Conservation (phyloP, 169 alveolate species). For the Eimeria sp. region DNA sequence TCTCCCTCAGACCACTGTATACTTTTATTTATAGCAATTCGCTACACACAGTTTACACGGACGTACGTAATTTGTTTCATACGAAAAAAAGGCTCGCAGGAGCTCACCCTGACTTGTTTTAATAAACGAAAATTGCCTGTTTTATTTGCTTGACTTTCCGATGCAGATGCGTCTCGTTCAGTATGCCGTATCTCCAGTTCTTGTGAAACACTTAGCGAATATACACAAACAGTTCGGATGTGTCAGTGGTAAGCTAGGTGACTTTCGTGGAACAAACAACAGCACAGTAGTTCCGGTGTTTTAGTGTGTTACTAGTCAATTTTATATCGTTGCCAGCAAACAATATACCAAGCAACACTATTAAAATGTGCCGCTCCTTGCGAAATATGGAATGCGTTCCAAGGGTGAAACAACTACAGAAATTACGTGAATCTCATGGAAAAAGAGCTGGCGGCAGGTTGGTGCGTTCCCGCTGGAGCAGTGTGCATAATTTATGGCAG, state of each 20-base stretch:
- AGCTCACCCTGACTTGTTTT: background rate
- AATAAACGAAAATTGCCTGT: background rate
- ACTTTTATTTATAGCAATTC: background rate
- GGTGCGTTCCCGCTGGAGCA: background rate
- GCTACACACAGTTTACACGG: background rate
- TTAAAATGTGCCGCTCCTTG: background rate
- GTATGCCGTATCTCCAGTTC: background rate
- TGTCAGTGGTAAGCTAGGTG: background rate
- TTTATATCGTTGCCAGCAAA: background rate
- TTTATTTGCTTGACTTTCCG: background rate
- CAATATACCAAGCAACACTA: background rate
- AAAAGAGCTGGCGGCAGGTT: background rate
- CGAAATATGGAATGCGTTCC: background rate
- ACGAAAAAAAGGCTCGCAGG: background rate
- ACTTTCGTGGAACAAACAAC: background rate
- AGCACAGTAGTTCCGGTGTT: background rate
- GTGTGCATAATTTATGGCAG: background rate
- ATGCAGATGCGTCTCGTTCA: background rate
- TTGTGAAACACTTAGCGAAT: background rate
- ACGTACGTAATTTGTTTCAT: background rate
- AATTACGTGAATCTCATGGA: background rate
- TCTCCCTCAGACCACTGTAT: background rate
- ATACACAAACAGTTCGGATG: background rate
- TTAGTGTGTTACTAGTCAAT: background rate
- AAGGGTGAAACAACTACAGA: background rate